Evolutionary conservation across 2,329 filamentous ascomycete genomes (phyloP), one percentile per base, ranked within the genome.

Genomic region (Exophiala phaeomuriformis): DNA sequence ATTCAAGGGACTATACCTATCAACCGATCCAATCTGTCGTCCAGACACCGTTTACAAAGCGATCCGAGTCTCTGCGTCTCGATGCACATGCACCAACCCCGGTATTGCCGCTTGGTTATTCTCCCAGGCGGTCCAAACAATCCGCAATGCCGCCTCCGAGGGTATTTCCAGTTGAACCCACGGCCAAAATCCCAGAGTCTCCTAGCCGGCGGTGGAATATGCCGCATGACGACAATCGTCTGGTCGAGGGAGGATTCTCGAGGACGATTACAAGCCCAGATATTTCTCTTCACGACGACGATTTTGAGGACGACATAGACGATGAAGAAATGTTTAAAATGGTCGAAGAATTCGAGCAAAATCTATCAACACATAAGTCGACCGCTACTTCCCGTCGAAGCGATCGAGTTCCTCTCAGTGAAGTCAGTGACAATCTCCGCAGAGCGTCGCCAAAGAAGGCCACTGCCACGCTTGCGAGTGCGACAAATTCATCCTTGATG

Each of bases 321-420:
- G 70, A 71, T 47, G 72, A 75, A 54, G 69, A 72, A 48, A 71
- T 76, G 64, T 63, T 74, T n/a, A 69, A 75, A 49, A 69, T 62
- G 36, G 68, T 67, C n/a, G 67, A 70, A 40, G 61, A 65, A 53
- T 64, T 72, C 32, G 67, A 72, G 27, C 64, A 67, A 47, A 59
- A 61, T 40, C 52, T 63, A 6, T 33, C 52, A 6, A 37, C 42
- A 27, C n/a, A 40, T 4, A 42, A 32, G 9, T 12, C 39, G 37
- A 37, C 45, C 3, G 19, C 19, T 19, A 41, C 49, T 30, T 19
- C 19, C 5, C 9, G n/a, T 10, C 37, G 27, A 28, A 28, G 5
- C 35, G 43, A 39, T 2, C 58, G 60, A n/a, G 31, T 47, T 29
- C 51, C 52, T 8, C 51, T 63, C 8, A 36, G 36, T 10, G 60